Conservation (phyloP, 2,329 filamentous ascomycete genomes). For the Curvularia hawaiiensis region DNA sequence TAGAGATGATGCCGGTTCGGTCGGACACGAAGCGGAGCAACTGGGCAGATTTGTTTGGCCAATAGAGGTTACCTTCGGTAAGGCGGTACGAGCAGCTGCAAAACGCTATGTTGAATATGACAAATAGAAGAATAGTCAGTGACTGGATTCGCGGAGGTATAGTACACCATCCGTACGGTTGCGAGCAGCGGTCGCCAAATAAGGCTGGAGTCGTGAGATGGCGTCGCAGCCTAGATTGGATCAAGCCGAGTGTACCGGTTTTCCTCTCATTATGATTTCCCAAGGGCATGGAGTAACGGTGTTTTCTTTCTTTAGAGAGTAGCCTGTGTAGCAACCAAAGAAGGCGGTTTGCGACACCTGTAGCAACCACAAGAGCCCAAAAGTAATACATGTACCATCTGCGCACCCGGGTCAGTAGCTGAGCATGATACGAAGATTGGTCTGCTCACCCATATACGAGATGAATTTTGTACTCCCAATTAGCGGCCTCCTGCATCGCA, state of each 20-base stretch:
- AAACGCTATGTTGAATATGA: slow-evolving; percentile 52
- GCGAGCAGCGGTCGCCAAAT: slow-evolving; percentile 50
- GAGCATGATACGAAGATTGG: neutral
- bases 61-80: slow-evolving; percentile 55
- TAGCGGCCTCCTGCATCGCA: slow-evolving; percentile 31
- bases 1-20: slow-evolving; percentile 67
- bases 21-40: slow-evolving; percentile 64
- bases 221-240: slow-evolving; percentile 27
- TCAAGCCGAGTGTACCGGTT: neutral
- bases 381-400: slow-evolving; percentile 43
- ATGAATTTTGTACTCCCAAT: slow-evolving; percentile 37
- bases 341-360: slow-evolving; percentile 34
- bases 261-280: neutral
- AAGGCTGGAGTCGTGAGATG: slow-evolving; percentile 53
- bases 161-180: slow-evolving; percentile 51
- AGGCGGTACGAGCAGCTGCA: slow-evolving; percentile 53
- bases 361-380: slow-evolving; percentile 33
- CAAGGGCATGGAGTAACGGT: neutral
- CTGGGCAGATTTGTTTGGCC: slow-evolving; percentile 45
- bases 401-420: neutral
- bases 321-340: slow-evolving; percentile 22
- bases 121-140: slow-evolving; percentile 52
- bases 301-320: slow-evolving; percentile 8
- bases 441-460: slow-evolving; percentile 34
- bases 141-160: slow-evolving; percentile 57